Percentiles rank a stretch among this genome's conserved stretches.
These are phyloP conservation scores for Setomelanomma holmii DNA, from an alignment of 2,329 filamentous ascomycete species.

Conservation along the genomic window DNA sequence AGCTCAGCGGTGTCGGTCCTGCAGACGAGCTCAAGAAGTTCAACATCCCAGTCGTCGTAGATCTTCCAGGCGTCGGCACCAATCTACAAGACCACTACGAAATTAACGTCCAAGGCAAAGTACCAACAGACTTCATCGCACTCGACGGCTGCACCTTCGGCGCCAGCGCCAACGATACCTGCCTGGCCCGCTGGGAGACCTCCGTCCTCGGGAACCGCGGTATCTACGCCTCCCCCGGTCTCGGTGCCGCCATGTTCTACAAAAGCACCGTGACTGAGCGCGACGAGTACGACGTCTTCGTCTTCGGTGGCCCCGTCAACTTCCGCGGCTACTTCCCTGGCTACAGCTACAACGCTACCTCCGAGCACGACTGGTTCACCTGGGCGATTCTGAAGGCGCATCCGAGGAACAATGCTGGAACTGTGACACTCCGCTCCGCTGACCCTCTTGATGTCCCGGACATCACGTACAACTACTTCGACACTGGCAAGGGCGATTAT, in stretches of 20 bases:
- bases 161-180: conserved; percentile 53
- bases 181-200: conserved; percentile 53
- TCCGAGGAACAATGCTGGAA: conserved; percentile 67
- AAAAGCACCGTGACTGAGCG: conserved; percentile 53
- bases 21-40: conserved; percentile 59
- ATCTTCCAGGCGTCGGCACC: conserved; percentile 68
- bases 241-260: conserved; percentile 58
- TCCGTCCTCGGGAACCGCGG: conserved; percentile 55
- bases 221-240: conserved; percentile 58
- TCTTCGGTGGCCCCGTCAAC: conserved; percentile 62
- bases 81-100: conserved; percentile 71
- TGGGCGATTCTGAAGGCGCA: conserved; percentile 68
- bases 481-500: conserved; percentile 64
- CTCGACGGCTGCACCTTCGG: conserved; percentile 52
- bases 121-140: conserved; percentile 43
- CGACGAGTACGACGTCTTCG: conserved; percentile 61
- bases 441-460: conserved; percentile 70
- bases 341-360: conserved; percentile 60
- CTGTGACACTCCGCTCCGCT: conserved; percentile 65
- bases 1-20: conserved; percentile 70
- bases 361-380: conserved; percentile 56
- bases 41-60: conserved; percentile 61
- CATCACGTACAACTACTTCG: conserved; percentile 57
- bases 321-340: conserved; percentile 65
- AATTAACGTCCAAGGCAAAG: conserved; percentile 55